phyloP scores from a whole-genome alignment of 2,329 filamentous ascomycete species.

The Endocalyx cinctus region DNA sequence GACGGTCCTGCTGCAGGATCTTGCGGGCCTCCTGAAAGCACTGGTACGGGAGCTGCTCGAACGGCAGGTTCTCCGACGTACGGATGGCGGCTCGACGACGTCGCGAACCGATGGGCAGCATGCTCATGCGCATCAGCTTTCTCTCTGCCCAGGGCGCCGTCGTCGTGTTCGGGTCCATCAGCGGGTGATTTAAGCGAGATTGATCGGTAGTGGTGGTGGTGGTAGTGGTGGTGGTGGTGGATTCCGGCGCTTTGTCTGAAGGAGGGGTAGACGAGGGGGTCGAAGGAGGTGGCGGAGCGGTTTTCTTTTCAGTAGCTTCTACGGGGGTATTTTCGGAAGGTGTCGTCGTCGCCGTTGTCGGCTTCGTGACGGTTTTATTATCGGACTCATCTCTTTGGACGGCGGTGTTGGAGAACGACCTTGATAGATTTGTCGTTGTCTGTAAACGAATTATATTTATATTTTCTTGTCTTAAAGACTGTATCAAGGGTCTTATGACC shows the following conservation, averaged over 20 bases:
- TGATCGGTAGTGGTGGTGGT: constrained; percentile 2
- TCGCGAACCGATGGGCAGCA: constrained; percentile 75
- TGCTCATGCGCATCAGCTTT: constrained; percentile 62
- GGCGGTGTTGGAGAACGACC: constrained; percentile 32
- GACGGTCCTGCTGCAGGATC: constrained; percentile 72
- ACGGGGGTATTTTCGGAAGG: too few species aligned
- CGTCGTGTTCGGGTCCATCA: constrained; percentile 65
- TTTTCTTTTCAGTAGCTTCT: too few species aligned
- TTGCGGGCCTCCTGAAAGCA: constrained; percentile 95
- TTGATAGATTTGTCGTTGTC: constrained; percentile 27
- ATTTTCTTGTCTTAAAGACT: constrained; percentile 50
- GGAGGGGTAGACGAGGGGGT: constrained; percentile 9
- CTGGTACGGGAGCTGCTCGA: constrained; percentile 93
- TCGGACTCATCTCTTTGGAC: constrained; percentile 30
- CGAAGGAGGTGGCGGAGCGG: constrained; percentile 19
- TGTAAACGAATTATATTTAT: constrained; percentile 21
- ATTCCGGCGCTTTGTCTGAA: constrained; percentile 8
- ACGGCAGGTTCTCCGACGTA: constrained; percentile 65
- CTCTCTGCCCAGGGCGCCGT: constrained; percentile 60
- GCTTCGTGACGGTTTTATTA: constrained; percentile 25
- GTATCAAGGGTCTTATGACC: constrained; percentile 51
- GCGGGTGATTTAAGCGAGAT: constrained; percentile 30
- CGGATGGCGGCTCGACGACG: constrained; percentile 72
- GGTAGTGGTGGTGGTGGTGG: constrained; percentile 16
- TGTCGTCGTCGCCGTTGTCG: constrained; percentile 20